phyloP scores from a whole-genome alignment of 2,329 filamentous ascomycete species.

The Clarireedia paspali region DNA sequence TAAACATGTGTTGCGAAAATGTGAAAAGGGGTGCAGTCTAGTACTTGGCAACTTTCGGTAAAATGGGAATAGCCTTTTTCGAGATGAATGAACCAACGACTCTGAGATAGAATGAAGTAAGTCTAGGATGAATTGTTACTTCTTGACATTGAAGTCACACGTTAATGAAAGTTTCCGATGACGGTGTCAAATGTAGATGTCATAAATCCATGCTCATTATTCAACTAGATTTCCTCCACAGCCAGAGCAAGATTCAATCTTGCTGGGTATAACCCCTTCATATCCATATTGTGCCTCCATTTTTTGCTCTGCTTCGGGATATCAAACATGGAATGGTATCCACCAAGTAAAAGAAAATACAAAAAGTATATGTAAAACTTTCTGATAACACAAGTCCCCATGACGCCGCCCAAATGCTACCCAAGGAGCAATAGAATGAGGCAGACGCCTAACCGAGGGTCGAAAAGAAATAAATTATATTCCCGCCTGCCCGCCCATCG shows the following conservation, averaged over 20 bases:
- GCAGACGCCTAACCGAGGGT: neutral
- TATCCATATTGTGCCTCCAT: neutral
- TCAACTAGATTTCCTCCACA: neutral
- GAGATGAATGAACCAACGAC: too few species aligned
- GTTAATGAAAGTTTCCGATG: too few species aligned
- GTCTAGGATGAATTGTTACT: too few species aligned
- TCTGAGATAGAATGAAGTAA: too few species aligned
- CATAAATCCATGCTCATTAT: neutral
- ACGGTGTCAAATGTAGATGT: too few species aligned
- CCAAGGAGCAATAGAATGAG: neutral
- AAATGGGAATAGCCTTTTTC: too few species aligned
- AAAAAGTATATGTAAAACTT: neutral
- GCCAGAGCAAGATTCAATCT: neutral
- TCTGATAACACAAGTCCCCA: neutral
- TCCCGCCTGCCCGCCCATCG: neutral
- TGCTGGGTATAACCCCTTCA: neutral
- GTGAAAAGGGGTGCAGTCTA: too few species aligned
- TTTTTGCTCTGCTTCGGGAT: neutral
- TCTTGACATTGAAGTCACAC: too few species aligned
- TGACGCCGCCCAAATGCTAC: conserved; percentile 4
- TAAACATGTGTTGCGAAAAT: too few species aligned
- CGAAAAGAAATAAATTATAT: neutral
- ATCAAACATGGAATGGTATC: neutral
- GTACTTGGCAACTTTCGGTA: too few species aligned
- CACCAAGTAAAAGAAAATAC: neutral